Conservation (phyloP, 805 yeast genomes). For the Candida sithepensis region DNA sequence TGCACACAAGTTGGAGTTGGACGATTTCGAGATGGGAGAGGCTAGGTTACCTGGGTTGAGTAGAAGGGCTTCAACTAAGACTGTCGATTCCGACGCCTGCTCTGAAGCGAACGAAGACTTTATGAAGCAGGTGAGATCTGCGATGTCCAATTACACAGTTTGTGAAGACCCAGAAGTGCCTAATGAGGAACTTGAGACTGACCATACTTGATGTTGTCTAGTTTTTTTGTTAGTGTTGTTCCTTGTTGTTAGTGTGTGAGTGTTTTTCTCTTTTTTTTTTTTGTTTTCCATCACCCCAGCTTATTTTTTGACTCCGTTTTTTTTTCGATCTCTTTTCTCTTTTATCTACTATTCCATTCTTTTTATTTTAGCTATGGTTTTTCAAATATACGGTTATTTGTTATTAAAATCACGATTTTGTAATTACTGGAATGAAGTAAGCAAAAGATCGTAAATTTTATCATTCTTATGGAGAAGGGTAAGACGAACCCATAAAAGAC, state of each 20-base stretch:
- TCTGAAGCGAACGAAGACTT: slow-evolving; percentile 27
- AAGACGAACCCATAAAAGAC: too few relatives aligned
- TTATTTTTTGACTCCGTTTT: too few relatives aligned
- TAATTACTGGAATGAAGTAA: too few relatives aligned
- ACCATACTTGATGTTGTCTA: slow-evolving; percentile 8
- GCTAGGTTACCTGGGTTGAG: slow-evolving; percentile 31
- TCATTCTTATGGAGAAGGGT: too few relatives aligned
- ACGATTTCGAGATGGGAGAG: slow-evolving; percentile 52
- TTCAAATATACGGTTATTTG: too few relatives aligned
- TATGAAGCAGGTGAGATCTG: slow-evolving; percentile 39
- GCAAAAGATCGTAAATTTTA: too few relatives aligned
- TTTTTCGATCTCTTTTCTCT: too few relatives aligned
- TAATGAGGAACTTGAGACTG: slow-evolving; percentile 58
- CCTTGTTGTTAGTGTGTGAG: neutral
- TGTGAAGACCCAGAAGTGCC: slow-evolving; percentile 41
- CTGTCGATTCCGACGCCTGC: slow-evolving; percentile 20
- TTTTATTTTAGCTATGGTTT: too few relatives aligned
- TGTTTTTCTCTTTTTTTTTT: neutral
- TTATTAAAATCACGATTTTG: too few relatives aligned
- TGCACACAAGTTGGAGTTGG: slow-evolving; percentile 61
- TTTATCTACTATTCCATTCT: too few relatives aligned
- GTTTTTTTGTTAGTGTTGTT: neutral
- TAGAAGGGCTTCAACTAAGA: slow-evolving; percentile 28
- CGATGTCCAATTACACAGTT: slow-evolving; percentile 35
- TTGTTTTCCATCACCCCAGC: too few relatives aligned